phyloP scores from a whole-genome alignment of 2,329 filamentous ascomycete genomes.

The Stemphylium lycopersici region DNA sequence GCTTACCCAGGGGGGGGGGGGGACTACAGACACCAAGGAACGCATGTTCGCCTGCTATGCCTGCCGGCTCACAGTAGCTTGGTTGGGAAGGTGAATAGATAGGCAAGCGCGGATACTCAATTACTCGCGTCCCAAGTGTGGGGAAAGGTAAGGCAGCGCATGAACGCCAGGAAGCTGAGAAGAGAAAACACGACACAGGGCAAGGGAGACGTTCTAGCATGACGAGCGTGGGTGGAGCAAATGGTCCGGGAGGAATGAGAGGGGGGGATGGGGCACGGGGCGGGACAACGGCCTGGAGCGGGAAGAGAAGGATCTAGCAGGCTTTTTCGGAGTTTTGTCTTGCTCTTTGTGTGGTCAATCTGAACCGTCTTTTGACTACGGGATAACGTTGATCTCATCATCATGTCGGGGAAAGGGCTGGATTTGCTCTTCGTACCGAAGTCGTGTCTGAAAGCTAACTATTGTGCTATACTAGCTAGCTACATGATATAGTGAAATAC shows the following conservation, averaged over 20 bases:
- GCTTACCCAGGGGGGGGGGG: neutral
- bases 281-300: conserved; percentile 24
- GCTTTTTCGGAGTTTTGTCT: conserved; percentile 18
- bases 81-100: conserved; percentile 22
- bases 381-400: no score
- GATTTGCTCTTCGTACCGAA: neutral
- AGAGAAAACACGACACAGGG: neutral
- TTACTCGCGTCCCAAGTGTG: neutral
- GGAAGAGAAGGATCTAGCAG: conserved; percentile 23
- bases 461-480: neutral
- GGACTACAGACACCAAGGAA: neutral
- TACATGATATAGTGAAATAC: neutral
- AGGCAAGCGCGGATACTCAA: conserved; percentile 9
- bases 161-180: neutral
- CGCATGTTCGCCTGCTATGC: conserved; percentile 1
- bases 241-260: conserved; percentile 2
- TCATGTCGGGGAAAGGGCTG: neutral
- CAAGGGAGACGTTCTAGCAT: neutral
- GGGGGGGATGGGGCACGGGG: neutral
- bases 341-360: neutral
- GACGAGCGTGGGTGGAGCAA: neutral
- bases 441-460: neutral
- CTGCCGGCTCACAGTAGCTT: conserved; percentile 5
- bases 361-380: neutral
- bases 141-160: neutral